Evolutionary conservation across 78 protist genomes (phyloP).

Genomic region (Chrysochromulina parva): DNA sequence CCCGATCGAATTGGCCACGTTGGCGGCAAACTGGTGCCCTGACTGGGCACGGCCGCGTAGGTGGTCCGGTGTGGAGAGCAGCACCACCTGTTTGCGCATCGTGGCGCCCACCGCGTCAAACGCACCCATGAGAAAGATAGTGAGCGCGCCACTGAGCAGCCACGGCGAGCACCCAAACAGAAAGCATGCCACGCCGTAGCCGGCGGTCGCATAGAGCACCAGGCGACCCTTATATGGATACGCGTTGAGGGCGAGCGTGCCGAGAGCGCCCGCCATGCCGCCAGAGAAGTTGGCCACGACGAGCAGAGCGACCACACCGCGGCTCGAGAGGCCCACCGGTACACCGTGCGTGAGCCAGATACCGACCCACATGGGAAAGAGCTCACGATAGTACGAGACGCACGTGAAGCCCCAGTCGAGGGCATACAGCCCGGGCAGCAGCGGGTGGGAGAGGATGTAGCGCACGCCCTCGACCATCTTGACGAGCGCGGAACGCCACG

Average conservation of each 20-base stretch:
- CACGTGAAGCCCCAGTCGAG: constrained; percentile 15
- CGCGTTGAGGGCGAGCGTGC: background rate
- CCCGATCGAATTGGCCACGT: constrained; percentile 22
- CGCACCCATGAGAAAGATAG: background rate
- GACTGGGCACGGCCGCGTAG: background rate
- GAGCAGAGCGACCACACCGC: background rate
- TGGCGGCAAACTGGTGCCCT: background rate
- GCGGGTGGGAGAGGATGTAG: background rate
- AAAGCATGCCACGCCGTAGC: background rate
- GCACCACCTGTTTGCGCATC: constrained; percentile 9
- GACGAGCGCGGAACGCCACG: background rate
- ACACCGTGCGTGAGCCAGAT: background rate
- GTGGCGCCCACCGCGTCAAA: constrained; percentile 16
- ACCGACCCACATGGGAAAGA: background rate
- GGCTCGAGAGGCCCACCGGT: background rate
- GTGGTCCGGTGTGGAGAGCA: constrained; percentile 10
- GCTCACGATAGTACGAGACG: background rate
- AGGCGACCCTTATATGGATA: background rate
- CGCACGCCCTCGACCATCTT: background rate
- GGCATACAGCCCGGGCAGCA: constrained; percentile 12
- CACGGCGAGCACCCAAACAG: background rate
- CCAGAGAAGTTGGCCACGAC: background rate
- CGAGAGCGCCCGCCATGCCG: background rate
- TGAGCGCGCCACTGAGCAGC: background rate
- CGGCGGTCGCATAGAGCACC: background rate